phyloP scores from a whole-genome alignment of 371 early-diverging fungal species.

The Zopfochytrium polystomum region DNA sequence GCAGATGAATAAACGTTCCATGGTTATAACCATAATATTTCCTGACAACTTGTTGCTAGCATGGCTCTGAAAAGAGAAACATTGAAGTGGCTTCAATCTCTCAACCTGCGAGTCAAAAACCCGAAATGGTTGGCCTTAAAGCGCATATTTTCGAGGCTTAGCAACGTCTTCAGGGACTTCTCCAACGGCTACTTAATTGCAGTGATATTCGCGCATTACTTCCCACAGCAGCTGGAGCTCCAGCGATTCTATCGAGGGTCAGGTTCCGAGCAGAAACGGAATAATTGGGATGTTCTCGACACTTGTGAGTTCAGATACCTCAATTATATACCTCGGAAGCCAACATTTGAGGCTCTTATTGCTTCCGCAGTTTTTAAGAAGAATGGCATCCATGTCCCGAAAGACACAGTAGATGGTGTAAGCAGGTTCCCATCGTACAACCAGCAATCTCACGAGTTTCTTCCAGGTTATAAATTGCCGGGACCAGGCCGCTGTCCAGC shows the following conservation, averaged over 20 bases:
- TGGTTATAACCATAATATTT: too few relatives aligned
- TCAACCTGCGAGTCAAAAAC: slow-evolving; percentile 38
- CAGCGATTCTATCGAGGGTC: slow-evolving; percentile 30
- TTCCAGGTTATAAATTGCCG: too few relatives aligned
- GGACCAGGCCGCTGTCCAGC: too few relatives aligned
- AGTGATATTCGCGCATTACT: slow-evolving; percentile 44
- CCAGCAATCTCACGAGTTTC: too few relatives aligned
- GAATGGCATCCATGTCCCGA: slow-evolving; percentile 34
- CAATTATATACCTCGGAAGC: background rate
- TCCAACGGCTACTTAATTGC: slow-evolving; percentile 43
- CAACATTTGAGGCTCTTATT: background rate
- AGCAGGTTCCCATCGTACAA: too few relatives aligned
- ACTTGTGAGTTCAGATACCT: slow-evolving; percentile 30
- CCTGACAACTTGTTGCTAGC: too few relatives aligned
- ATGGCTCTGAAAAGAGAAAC: slow-evolving; percentile 39
- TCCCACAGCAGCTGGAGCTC: slow-evolving; percentile 30
- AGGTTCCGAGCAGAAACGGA: slow-evolving; percentile 25
- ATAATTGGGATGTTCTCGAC: slow-evolving; percentile 42
- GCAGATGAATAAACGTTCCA: too few relatives aligned
- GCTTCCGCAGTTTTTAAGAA: slow-evolving; percentile 30
- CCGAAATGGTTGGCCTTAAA: slow-evolving; percentile 29
- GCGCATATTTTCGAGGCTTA: background rate
- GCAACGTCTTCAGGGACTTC: slow-evolving; percentile 33
- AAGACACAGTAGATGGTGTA: slow-evolving; percentile 39
- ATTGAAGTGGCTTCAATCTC: slow-evolving; percentile 43